Evolutionary conservation across 768 basidiomycete genomes (phyloP).

Genomic region (Scleroderma bovista): DNA sequence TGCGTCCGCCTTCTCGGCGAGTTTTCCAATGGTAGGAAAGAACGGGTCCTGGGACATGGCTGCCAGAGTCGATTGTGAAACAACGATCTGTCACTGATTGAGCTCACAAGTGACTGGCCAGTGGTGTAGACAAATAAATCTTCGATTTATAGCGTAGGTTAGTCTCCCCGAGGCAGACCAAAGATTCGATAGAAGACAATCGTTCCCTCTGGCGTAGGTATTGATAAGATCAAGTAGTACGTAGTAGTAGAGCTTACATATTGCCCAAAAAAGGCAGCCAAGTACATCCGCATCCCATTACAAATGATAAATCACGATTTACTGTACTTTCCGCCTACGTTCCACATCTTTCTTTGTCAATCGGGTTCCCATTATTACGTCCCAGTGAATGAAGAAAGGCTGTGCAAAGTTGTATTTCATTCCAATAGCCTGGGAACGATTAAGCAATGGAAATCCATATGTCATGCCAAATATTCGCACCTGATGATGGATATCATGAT

Average conservation of each 20-base stretch:
- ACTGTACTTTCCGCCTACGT: conserved; percentile 35
- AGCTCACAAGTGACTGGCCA: too few relatives aligned
- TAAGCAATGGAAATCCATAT: not conserved
- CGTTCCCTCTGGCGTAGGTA: too few relatives aligned
- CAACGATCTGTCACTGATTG: too few relatives aligned
- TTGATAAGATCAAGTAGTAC: too few relatives aligned
- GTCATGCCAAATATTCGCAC: not conserved
- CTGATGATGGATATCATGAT: not conserved
- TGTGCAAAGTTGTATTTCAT: conserved; percentile 96
- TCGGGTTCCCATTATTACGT: conserved; percentile 75
- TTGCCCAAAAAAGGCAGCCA: too few relatives aligned
- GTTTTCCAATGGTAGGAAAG: conserved; percentile 55
- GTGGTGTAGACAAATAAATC: too few relatives aligned
- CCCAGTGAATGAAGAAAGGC: conserved; percentile 97
- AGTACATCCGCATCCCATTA: too few relatives aligned
- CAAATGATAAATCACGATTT: too few relatives aligned
- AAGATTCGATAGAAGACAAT: too few relatives aligned
- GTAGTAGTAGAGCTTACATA: too few relatives aligned
- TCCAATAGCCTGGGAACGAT: conserved; percentile 42
- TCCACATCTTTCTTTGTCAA: conserved; percentile 67
- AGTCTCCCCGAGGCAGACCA: too few relatives aligned
- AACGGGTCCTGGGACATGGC: conserved; percentile 29
- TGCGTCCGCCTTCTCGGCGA: conserved; percentile 46
- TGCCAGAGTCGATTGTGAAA: conserved; percentile 3
- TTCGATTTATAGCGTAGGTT: too few relatives aligned